Percentiles rank a stretch among this genome's conserved stretches.
Evolutionary conservation across 2,329 filamentous ascomycete genomes (phyloP).

Genomic region (Sarocladium kiliense): DNA sequence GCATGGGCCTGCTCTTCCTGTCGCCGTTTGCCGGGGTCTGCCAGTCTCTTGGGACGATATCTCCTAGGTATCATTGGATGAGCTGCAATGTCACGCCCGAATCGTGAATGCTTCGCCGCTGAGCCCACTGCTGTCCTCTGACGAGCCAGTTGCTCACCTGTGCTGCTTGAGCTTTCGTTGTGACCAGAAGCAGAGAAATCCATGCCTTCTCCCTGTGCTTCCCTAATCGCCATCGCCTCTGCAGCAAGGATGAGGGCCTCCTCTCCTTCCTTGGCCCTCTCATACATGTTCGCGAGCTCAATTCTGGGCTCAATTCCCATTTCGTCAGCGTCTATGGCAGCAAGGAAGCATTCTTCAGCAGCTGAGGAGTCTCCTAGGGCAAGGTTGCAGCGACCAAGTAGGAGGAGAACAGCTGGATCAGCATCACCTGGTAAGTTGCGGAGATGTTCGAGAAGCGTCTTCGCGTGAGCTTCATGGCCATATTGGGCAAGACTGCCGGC

Average conservation of each 20-base stretch:
- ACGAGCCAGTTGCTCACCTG: background rate
- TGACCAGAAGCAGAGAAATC: background rate
- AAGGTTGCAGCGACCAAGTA: constrained; percentile 65
- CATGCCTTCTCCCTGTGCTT: constrained; percentile 27
- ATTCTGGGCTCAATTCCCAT: constrained; percentile 71
- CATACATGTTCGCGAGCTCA: constrained; percentile 79
- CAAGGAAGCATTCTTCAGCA: constrained; percentile 73
- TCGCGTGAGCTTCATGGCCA: constrained; percentile 31
- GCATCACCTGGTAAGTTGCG: constrained; percentile 40
- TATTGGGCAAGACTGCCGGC: constrained; percentile 37
- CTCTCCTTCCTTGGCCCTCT: constrained; percentile 65
- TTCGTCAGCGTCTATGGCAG: constrained; percentile 66
- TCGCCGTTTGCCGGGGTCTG: constrained; percentile 36
- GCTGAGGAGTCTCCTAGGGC: constrained; percentile 57
- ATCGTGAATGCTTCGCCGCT: background rate
- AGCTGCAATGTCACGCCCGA: no score
- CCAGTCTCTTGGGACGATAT: constrained; percentile 41
- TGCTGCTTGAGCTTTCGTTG: background rate
- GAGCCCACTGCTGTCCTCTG: background rate
- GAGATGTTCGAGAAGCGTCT: constrained; percentile 53
- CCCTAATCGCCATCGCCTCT: constrained; percentile 64
- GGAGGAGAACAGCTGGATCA: constrained; percentile 48
- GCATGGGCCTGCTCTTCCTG: constrained; percentile 39
- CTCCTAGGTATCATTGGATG: constrained; percentile 26
- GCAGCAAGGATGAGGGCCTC: constrained; percentile 73